Evolutionary conservation across 805 yeast species (phyloP).

Genomic region (Starmerella ratchasimensis): DNA sequence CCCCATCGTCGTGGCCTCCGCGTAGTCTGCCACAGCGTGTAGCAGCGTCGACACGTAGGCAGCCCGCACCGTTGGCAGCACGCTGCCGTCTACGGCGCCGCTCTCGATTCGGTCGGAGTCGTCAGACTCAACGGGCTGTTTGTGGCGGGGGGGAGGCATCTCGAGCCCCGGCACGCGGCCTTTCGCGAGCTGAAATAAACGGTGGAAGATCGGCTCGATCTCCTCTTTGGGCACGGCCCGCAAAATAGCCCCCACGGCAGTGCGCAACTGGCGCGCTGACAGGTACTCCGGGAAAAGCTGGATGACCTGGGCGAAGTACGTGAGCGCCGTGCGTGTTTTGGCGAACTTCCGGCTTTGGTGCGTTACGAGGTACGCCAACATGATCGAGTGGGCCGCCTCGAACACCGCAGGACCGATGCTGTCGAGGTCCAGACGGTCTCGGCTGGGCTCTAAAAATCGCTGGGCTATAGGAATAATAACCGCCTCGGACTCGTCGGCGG

Average conservation of each 20-base stretch:
- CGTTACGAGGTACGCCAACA: slow-evolving; percentile 28
- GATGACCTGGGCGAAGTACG: slow-evolving; percentile 36
- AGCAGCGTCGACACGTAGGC: slow-evolving; percentile 37
- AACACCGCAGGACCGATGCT: slow-evolving; percentile 20
- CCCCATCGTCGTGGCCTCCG: slow-evolving; percentile 31
- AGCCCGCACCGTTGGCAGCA: slow-evolving; percentile 32
- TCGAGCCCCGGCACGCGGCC: slow-evolving; percentile 24
- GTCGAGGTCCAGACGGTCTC: slow-evolving; percentile 2
- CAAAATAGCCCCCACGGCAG: slow-evolving; percentile 46
- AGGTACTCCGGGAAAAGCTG: slow-evolving; percentile 44
- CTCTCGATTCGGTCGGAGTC: too few species aligned
- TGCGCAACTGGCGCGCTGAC: slow-evolving; percentile 40
- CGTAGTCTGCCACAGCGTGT: slow-evolving; percentile 38
- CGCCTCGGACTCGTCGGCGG: slow-evolving; percentile 4
- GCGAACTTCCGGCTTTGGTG: slow-evolving; percentile 19
- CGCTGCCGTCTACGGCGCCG: slow-evolving; percentile 13
- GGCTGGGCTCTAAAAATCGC: slow-evolving; percentile 17
- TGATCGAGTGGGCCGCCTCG: slow-evolving; percentile 55
- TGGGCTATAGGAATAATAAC: slow-evolving; percentile 12
- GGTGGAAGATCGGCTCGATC: slow-evolving; percentile 30
- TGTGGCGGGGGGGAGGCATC: slow-evolving; percentile 25
- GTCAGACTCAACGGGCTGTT: too few species aligned
- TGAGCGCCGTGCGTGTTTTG: slow-evolving; percentile 22
- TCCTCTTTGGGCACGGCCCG: slow-evolving; percentile 30
- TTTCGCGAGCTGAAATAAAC: slow-evolving; percentile 29